Base-by-base conservation (phyloP, 2,329 filamentous ascomycete genomes). In the Claviceps paspali region DNA sequence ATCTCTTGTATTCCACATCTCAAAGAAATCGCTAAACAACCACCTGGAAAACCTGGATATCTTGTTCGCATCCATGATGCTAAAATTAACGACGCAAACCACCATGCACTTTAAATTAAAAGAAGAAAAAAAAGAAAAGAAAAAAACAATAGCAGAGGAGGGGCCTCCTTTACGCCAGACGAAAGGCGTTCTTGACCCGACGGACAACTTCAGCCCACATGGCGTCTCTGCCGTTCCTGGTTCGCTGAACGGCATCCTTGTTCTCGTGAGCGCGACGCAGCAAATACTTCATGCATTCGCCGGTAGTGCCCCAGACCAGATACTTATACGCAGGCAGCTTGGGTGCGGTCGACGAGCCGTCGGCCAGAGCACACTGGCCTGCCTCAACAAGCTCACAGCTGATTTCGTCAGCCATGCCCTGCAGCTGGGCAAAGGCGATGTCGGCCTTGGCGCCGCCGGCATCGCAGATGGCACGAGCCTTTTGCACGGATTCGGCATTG, bases 371-470 rank as follows among this genome's bases (percentile, higher is more conserved):
- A 3, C 51, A 47, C 36, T 52, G 50, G 37, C 52, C 50, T 8
- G 58, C 57, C 43, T 61, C 55, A 23, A 61, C 56, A 11, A 79
- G 59, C 52, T 76, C 72, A 52, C 73, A 78, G 54, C 79, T 85
- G 36, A 96, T 76, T 53, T 95, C 87, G 48, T 96, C 88, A 2
- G 88, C 88, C 88, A 96, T 96, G 29, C 88, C 87, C 63, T 88
- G 82, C 1, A 95, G 71, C 61, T 95, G 87, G 3, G 82, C 64
- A 33, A 62, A 65, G 0, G 57, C 55, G 30, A 63, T 50, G 18
- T 54, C 52, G 0, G 56, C 59, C 50, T 57, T 58, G 43, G 61
- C 60, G 7, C 49, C 51, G 10, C 62, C 62, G 6, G 50, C 55
- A 46, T 66, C 65, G 40, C 70, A 62, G 19, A 78, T 57, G 10